A percentile compares a stretch with the other conserved stretches of the same genome.
Conservation (phyloP, 371 early-diverging fungal species). For the Mucor saturninus region DNA sequence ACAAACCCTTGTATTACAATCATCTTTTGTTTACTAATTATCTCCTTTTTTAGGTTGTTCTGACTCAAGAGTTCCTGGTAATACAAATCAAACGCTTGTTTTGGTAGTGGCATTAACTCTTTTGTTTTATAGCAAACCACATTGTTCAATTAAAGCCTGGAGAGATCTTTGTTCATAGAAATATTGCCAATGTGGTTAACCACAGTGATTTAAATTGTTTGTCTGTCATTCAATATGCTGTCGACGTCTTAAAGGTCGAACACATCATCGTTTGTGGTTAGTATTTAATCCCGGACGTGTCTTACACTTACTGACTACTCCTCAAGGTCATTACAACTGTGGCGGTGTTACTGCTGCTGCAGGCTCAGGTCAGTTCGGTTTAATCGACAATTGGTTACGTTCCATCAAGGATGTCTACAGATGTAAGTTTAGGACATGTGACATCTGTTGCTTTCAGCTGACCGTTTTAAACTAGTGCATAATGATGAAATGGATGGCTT, state of each 20-base stretch:
- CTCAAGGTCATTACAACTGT: constrained; percentile 80
- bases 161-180: constrained; percentile 94
- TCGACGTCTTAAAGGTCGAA: constrained; percentile 88
- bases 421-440: constrained; percentile 31
- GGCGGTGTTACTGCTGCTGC: constrained; percentile 85
- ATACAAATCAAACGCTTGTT: background rate
- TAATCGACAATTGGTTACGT: constrained; percentile 87
- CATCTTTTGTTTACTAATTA: constrained; percentile 19
- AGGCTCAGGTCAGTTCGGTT: constrained; percentile 68
- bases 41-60: constrained; percentile 60
- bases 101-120: background rate
- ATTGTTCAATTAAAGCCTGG: constrained; percentile 73
- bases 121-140: constrained; percentile 51
- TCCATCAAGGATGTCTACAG: constrained; percentile 79
- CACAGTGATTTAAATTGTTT: constrained; percentile 79
- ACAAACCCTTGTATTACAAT: background rate
- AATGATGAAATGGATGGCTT: constrained; percentile 52
- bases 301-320: background rate
- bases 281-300: background rate
- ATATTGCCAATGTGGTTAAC: constrained; percentile 92
- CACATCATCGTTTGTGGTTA: constrained; percentile 90
- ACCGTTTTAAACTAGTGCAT: constrained; percentile 39
- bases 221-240: constrained; percentile 93
- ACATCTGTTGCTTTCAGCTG: background rate
- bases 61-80: constrained; percentile 83